phyloP scores from a whole-genome alignment of 2,329 filamentous ascomycete species.

The Neopestalotiopsis clavispora region DNA sequence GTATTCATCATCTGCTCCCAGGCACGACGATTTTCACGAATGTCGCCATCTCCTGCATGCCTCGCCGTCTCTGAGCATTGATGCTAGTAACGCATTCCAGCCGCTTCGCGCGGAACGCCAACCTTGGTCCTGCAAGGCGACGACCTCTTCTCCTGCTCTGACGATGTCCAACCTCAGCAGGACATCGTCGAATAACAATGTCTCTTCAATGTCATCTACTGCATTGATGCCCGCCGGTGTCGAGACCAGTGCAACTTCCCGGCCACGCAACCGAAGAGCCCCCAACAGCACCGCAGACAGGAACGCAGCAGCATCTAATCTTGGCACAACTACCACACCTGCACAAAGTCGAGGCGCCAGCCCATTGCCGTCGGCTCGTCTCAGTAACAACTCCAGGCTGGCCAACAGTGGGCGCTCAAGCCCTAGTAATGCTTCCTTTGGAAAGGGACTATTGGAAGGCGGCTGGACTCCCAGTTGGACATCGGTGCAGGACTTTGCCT shows the following conservation, averaged over 20 bases:
- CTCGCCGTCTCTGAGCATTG: conserved; percentile 24
- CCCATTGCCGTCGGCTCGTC: conserved; percentile 52
- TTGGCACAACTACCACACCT: conserved; percentile 43
- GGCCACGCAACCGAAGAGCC: conserved; percentile 57
- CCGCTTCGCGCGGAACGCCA: conserved; percentile 33
- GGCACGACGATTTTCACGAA: neutral
- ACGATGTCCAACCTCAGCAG: conserved; percentile 34
- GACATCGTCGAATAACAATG: conserved; percentile 25
- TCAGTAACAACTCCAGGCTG: conserved; percentile 32
- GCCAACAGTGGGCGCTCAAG: conserved; percentile 32
- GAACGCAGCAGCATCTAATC: conserved; percentile 34
- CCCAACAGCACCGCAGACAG: conserved; percentile 34
- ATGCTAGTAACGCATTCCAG: conserved; percentile 27
- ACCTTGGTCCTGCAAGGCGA: conserved; percentile 20
- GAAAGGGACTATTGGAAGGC: conserved; percentile 50
- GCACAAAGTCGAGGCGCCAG: conserved; percentile 50
- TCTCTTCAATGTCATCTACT: conserved; percentile 50
- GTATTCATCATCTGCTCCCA: neutral
- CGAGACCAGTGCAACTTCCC: conserved; percentile 46
- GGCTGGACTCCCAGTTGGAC: conserved; percentile 60
- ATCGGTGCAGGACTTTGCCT: conserved; percentile 59
- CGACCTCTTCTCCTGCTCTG: conserved; percentile 20
- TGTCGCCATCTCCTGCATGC: conserved; percentile 13
- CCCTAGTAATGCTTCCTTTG: conserved; percentile 38
- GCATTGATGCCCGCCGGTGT: conserved; percentile 47